Base-by-base conservation (phyloP, 2,329 filamentous ascomycete genomes). In the Colletotrichum sidae region DNA sequence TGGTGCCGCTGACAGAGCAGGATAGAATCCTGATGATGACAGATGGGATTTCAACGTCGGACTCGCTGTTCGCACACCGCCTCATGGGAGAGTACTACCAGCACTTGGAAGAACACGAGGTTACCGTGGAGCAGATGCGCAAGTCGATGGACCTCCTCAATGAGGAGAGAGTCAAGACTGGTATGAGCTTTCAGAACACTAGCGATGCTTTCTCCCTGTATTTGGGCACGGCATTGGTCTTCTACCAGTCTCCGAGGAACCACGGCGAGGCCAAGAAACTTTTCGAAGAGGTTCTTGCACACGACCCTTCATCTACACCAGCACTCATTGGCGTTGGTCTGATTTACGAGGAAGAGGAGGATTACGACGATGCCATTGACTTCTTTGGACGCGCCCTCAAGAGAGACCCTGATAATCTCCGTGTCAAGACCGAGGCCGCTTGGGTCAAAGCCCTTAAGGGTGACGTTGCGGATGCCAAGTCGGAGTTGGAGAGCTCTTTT, bases 341-440 rank as follows among this genome's bases (percentile, higher is more conserved):
- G 33, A 95, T 99, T 45, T 90, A 94, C 51, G 94, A 97, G 76
- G 96, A 98, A 71, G 94, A 97, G 69, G 91, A 97, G 72, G 92
- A 98, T 68, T 97, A 92, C 72, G 83, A 87, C 51, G 86, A 93
- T 72, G 96, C 96, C 0, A 88, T 94, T 44, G 86, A 91, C 35
- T 97, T 97, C 72, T 80, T 99, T 11, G 86, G 85, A 44, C 87
- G 92, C 68, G 96, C 96, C 1, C 76, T 96, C 34, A 76, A 89
- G 68, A 87, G 92, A 33, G 93, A 97, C 72, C 81, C 84, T 2
- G 81, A 82, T 10, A 97, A 97, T 70, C 82, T 94, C 17, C 90
- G 90, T 37, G 90, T 99, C 47, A 90, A 88, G 60, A 91, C 92
- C 13, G 96, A 99, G 77, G 88, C 93, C 15, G 95, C 94, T 1